Base-by-base conservation (phyloP, 2,329 filamentous ascomycete genomes). In the Calcarisporium arbuscula region DNA sequence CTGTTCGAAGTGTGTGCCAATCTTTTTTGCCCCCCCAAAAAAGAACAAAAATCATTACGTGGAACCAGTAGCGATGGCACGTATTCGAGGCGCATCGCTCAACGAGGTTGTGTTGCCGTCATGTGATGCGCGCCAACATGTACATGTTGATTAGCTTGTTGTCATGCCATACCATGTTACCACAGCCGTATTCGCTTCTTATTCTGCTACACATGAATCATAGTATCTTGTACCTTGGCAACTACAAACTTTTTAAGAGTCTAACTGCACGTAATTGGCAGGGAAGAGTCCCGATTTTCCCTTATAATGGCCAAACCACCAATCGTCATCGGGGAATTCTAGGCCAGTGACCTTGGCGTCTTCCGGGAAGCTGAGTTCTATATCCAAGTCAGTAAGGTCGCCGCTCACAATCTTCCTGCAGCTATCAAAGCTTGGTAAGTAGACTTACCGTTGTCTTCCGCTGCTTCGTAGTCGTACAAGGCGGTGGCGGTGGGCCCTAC, bases 321-420 rank as follows among this genome's bases (percentile, higher is more conserved):
- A 98, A 56, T 98, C 92, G 46, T 96, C 90, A 51, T 96, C 92
- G 3, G 92, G 92, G 62, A 96, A 96, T 67, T 95, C 86, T 45
- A 98, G 67, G 53, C 83, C 74, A 19, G 75, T 83, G 49, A 98
- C 82, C 43, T 70, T 87, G 25, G 85, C 90, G 19, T 84, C 82
- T 52, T 98, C 92, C 4, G 87, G 86, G 67, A 98, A 98, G 57
- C 82, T 88, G 44, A 79, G 53, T 48, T 79, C 74, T 79, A 49
- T 32, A 19, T 19, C 52, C 67, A 48, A 52, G 51, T 51, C 41
- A 53, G 50, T 41, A 18, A 22, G 28, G 19, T 22, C 18, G 6
- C 18, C 14, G 11, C 23, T 14, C 16, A 28, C 23, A 12, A 27
- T 15, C 7, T 23, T 16, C 22, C n/a, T n/a, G n/a, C n/a, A n/a